Evolutionary conservation across 441 rosid species (phyloP).

Genomic region (Sinapis alba): DNA sequence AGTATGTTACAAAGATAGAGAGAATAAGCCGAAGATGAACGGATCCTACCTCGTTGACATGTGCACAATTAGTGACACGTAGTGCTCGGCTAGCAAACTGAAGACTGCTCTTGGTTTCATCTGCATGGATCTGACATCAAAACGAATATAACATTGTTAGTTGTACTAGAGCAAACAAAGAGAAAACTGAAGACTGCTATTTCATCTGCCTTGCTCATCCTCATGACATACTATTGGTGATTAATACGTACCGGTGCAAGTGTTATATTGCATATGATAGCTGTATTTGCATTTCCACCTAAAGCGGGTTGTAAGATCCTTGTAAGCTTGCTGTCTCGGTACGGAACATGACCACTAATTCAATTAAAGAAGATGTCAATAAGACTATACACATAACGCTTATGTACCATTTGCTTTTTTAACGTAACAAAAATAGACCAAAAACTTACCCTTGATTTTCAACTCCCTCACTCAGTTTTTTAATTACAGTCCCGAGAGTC

Average conservation of each 20-base stretch:
- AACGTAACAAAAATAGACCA: slow-evolving; percentile 15
- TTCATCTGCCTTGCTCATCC: slow-evolving; percentile 62
- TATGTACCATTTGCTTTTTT: background rate
- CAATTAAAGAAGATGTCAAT: slow-evolving; percentile 19
- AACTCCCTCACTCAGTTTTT: slow-evolving; percentile 94
- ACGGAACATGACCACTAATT: slow-evolving; percentile 93
- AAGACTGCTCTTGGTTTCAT: slow-evolving; percentile 97
- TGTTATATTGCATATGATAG: slow-evolving; percentile 95
- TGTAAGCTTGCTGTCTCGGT: slow-evolving; percentile 97
- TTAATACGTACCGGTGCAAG: slow-evolving; percentile 77
- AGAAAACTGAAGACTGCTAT: slow-evolving; percentile 79
- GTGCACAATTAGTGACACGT: slow-evolving; percentile 91
- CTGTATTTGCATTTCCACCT: slow-evolving; percentile 99
- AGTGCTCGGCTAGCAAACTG: slow-evolving; percentile 96
- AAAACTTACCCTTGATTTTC: slow-evolving; percentile 89
- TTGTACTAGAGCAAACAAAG: slow-evolving; percentile 19
- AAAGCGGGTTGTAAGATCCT: slow-evolving; percentile 96
- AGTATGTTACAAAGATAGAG: slow-evolving; percentile 16
- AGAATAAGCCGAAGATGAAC: slow-evolving; percentile 18
- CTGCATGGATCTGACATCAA: slow-evolving; percentile 78
- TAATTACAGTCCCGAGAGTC: slow-evolving; percentile 96
- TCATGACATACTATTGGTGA: slow-evolving; percentile 11
- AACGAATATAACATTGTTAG: slow-evolving; percentile 23
- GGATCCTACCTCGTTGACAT: slow-evolving; percentile 85
- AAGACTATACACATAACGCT: background rate